These are phyloP conservation scores for Tuber aestivum DNA, from an alignment of 495 filamentous ascomycete species.

Conservation along the genomic window DNA sequence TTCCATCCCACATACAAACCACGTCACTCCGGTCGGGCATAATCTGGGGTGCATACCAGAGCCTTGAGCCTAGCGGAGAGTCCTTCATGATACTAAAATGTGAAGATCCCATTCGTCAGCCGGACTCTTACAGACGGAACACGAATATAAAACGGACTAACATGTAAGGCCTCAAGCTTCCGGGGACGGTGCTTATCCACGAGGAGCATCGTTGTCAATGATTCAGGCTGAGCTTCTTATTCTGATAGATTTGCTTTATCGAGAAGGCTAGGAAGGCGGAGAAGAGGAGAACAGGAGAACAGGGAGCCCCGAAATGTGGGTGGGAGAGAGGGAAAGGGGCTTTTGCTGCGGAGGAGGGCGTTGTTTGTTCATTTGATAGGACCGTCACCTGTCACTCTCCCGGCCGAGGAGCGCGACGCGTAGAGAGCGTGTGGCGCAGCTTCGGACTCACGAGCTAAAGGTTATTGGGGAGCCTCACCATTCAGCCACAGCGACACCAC, in stretches of 20 bases:
- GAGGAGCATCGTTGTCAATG: constrained; percentile 52
- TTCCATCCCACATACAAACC: not conserved
- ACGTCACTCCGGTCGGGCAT: constrained; percentile 1
- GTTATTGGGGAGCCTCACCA: not conserved
- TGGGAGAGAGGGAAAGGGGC: not conserved
- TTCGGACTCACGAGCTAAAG: not conserved
- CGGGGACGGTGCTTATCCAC: constrained; percentile 94
- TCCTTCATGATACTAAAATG: constrained; percentile 56
- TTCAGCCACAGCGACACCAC: not conserved
- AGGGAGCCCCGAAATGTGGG: not conserved
- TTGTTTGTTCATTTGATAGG: constrained; percentile 10
- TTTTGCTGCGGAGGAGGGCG: constrained; percentile 9
- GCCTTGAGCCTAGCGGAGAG: constrained; percentile 82
- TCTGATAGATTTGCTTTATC: not conserved
- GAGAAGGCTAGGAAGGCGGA: too few species aligned
- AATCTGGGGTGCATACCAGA: constrained; percentile 55
- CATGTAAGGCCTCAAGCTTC: constrained; percentile 73
- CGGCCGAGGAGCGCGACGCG: constrained; percentile 11
- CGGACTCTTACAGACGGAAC: not conserved
- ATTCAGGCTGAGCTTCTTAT: constrained; percentile 6
- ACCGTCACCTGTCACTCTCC: not conserved
- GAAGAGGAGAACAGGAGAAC: too few species aligned
- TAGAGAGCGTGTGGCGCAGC: constrained; percentile 10
- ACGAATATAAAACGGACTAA: constrained; percentile 19
- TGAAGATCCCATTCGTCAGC: constrained; percentile 9